A percentile compares a stretch with the other conserved stretches of the same genome.
These are phyloP conservation scores for Solanum raphanifolium DNA, from an alignment of 257 asterid genomes.

Conservation along the genomic window DNA sequence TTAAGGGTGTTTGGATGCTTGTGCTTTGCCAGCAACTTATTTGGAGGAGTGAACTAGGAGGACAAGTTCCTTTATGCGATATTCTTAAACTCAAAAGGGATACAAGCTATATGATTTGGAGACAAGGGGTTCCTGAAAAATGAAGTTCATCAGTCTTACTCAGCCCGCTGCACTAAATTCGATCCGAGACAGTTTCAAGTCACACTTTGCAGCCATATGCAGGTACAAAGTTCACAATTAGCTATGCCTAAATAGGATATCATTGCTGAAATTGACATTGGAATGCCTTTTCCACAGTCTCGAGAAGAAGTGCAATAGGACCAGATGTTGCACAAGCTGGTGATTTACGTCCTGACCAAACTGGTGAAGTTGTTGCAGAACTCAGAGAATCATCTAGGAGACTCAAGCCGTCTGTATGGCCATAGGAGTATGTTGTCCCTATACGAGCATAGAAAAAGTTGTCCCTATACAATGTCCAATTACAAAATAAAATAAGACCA, in stretches of 20 bases:
- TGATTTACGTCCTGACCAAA: neutral
- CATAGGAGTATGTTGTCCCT: neutral
- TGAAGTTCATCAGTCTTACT: neutral
- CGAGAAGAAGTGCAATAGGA: neutral
- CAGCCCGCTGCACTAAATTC: neutral
- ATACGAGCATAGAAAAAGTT: neutral
- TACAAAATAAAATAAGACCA: neutral
- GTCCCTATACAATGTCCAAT: neutral
- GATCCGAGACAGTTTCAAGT: neutral
- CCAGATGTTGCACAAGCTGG: neutral
- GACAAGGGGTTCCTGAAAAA: neutral
- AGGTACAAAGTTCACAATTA: neutral
- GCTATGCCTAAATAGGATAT: neutral
- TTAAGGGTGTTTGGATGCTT: neutral
- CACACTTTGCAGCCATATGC: neutral
- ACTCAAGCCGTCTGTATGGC: neutral
- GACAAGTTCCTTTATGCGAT: neutral
- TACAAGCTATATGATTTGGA: neutral
- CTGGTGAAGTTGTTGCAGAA: neutral
- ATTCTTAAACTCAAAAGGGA: neutral
- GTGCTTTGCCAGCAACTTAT: neutral
- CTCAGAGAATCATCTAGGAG: neutral
- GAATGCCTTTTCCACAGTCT: neutral
- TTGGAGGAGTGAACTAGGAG: neutral
- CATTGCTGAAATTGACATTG: neutral